A percentile compares a stretch with the other conserved stretches of the same genome.
Conservation (phyloP, 768 basidiomycete genomes). For the Cubamyces sp. region DNA sequence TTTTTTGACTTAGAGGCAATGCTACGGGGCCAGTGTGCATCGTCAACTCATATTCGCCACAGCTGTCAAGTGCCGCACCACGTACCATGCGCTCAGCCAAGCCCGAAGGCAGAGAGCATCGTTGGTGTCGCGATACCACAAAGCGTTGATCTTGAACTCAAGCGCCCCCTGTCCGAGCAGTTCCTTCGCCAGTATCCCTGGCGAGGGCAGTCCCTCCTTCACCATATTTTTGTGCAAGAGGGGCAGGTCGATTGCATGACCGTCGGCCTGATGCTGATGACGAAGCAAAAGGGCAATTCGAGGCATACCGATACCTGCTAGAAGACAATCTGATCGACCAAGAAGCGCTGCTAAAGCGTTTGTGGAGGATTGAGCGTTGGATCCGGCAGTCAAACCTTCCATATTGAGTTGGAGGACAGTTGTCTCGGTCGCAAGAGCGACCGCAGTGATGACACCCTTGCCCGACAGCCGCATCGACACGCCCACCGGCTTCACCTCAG, state of each 20-base stretch:
- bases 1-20: constrained; percentile 24
- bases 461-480: constrained; percentile 20
- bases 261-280: neutral
- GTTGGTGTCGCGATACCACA: constrained; percentile 38
- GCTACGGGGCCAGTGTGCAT: constrained; percentile 24
- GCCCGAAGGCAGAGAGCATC: constrained; percentile 41
- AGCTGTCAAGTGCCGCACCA: neutral
- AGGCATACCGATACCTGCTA: constrained; percentile 40
- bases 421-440: constrained; percentile 20
- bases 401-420: constrained; percentile 14
- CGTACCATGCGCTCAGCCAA: constrained; percentile 39
- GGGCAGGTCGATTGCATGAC: neutral
- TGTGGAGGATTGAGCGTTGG: neutral
- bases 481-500: constrained; percentile 13
- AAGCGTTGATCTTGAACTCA: constrained; percentile 25
- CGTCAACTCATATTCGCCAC: too few relatives aligned
- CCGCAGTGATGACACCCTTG: constrained; percentile 16
- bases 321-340: neutral
- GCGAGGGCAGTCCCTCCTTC: constrained; percentile 29
- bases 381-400: neutral
- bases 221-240: neutral
- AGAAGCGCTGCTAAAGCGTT: neutral
- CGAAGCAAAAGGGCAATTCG: constrained; percentile 29
- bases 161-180: constrained; percentile 20
- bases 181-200: constrained; percentile 33